Evolutionary conservation across 1,139 yeast species (phyloP).

Genomic region (Hanseniaspora sp.): DNA sequence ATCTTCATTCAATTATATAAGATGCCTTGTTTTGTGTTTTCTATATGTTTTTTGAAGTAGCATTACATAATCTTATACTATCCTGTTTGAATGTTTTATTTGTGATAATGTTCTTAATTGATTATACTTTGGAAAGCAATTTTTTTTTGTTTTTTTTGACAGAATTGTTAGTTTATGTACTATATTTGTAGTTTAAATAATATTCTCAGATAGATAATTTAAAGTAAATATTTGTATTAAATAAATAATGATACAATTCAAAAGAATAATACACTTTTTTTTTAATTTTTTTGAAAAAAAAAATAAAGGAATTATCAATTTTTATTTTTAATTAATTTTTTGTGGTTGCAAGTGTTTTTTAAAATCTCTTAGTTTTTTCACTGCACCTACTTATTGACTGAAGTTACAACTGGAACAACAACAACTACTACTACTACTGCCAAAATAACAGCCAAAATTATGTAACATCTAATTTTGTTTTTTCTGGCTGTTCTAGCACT

Average conservation of each 20-base stretch:
- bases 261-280: neutral
- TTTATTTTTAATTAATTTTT: neutral
- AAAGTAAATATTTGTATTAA: neutral
- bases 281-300: neutral
- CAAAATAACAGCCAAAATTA: conserved; percentile 50
- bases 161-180: neutral
- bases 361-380: no score
- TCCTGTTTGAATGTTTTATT: neutral
- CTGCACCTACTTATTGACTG: conserved; percentile 12
- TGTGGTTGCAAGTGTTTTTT: no score
- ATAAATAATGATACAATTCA: neutral
- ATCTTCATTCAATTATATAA: neutral
- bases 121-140: no score
- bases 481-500: conserved; percentile 84
- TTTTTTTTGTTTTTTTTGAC: neutral
- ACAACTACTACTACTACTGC: conserved; percentile 61
- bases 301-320: neutral
- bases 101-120: no score
- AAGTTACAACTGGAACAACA: conserved; percentile 34
- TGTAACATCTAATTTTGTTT: conserved; percentile 80
- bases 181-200: no score
- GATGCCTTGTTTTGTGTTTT: conserved; percentile 3
- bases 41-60: neutral
- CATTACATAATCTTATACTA: no score
- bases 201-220: neutral